Evolutionary conservation across 2,329 filamentous ascomycete genomes (phyloP).

Genomic region (Penicillium freii): DNA sequence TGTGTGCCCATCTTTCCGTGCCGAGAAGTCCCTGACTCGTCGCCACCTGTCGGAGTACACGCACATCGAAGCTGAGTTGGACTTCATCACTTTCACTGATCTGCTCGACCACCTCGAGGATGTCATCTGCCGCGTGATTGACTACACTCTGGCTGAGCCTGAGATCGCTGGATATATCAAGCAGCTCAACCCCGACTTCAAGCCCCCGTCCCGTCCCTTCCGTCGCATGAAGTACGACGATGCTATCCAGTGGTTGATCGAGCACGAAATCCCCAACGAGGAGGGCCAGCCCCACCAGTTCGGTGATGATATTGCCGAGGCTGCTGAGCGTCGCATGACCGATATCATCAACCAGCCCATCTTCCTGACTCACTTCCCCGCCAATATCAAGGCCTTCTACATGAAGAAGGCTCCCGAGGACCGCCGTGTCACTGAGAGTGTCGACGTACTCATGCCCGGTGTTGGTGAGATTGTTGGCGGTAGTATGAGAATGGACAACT

Average conservation of each 20-base stretch:
- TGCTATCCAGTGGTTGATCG: slow-evolving; percentile 88
- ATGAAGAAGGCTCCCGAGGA: slow-evolving; percentile 88
- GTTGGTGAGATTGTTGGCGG: slow-evolving; percentile 97
- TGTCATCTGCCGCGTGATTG: slow-evolving; percentile 81
- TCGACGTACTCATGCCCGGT: slow-evolving; percentile 84
- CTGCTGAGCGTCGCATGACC: slow-evolving; percentile 94
- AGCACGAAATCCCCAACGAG: slow-evolving; percentile 89
- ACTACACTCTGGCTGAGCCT: slow-evolving; percentile 71
- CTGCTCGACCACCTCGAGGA: slow-evolving; percentile 83
- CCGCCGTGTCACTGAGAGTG: slow-evolving; percentile 81
- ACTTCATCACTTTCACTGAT: slow-evolving; percentile 91
- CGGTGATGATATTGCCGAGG: slow-evolving; percentile 97
- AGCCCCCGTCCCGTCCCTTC: slow-evolving; percentile 79
- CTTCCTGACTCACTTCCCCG: slow-evolving; percentile 95
- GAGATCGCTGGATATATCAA: slow-evolving; percentile 71
- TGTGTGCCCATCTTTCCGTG: slow-evolving; percentile 97
- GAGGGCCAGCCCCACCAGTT: slow-evolving; percentile 86
- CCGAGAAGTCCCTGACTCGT: slow-evolving; percentile 91
- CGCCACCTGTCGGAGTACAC: slow-evolving; percentile 96
- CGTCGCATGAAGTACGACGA: slow-evolving; percentile 92
- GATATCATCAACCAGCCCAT: slow-evolving; percentile 94
- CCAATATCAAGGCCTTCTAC: slow-evolving; percentile 98
- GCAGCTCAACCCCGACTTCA: slow-evolving; percentile 87
- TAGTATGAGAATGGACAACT: slow-evolving; percentile 92
- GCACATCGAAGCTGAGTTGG: slow-evolving; percentile 92